Evolutionary conservation across 805 yeast species (phyloP), one percentile per base, ranked within the genome.

Genomic region (Pichia thaimueangensis): DNA sequence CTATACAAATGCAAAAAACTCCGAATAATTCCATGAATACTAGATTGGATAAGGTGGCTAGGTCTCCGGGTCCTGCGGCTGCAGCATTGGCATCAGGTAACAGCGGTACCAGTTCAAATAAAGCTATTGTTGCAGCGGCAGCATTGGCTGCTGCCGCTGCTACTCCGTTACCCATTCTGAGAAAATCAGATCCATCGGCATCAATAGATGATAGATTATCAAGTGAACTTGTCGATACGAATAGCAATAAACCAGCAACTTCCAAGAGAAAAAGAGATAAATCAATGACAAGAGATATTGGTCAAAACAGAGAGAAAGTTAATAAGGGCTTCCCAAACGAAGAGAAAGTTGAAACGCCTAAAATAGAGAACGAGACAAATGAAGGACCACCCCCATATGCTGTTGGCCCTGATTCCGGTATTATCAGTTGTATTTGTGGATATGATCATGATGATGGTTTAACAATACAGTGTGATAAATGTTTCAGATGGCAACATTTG

Each of bases 401-500:
- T 13, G 88, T 82, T 1, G 86, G 78, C 50, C 84, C 86, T 5
- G 95, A 89, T 58, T 71, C 91, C 2, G 96, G 96, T 0, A 63
- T 78, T 0, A 89, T 91, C 42, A 86, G 95, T 2, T 91, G 97
- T 64, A 77, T 89, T 8, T 91, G 97, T 69, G 87, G 80, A 1
- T 80, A 71, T 52, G 85, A 79, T 45, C 94, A 86, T 47, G 96
- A 87, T 63, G 93, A 91, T 53, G 97, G 97, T 0, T 82, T 86
- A 56, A 89, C 95, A 20, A 85, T 93, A 48, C 97, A 93, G 64
- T 93, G 98, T 65, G 96, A 88, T 59, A 72, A 77, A 27, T 89
- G 97, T 61, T 81, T 76, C 60, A 76, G 95, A 48, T 89, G 97
- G 97, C 96, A 89, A 59, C 97, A 89, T 64, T 88, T 93, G 22